Conservation (phyloP, 345 rosid genomes). For the Noccaea caerulescens region DNA sequence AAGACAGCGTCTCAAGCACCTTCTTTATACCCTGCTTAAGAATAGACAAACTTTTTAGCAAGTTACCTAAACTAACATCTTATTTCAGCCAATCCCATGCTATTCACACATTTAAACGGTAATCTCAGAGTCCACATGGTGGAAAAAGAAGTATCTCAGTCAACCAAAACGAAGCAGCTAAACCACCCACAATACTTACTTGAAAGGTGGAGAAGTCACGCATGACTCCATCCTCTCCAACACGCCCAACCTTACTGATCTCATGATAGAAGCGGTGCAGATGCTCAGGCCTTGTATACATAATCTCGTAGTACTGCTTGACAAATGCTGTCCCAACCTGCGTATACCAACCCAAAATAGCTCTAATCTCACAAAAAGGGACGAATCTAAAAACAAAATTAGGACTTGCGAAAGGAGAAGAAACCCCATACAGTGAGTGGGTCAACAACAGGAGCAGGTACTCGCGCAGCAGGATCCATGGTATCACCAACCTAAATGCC, state of each 20-base stretch:
- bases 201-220: slow-evolving; percentile 40
- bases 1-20: slow-evolving; percentile 61
- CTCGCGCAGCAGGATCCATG: slow-evolving; percentile 54
- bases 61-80: neutral
- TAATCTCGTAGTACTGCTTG: slow-evolving; percentile 52
- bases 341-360: neutral
- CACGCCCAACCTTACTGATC: slow-evolving; percentile 54
- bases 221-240: slow-evolving; percentile 47
- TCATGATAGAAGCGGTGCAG: slow-evolving; percentile 58
- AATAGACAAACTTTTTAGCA: slow-evolving; percentile 21
- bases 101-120: neutral
- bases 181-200: slow-evolving; percentile 8
- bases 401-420: slow-evolving; percentile 4
- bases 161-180: neutral
- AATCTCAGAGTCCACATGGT: neutral
- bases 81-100: neutral
- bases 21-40: slow-evolving; percentile 66
- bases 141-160: too few relatives aligned
- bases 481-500: slow-evolving; percentile 22
- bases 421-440: slow-evolving; percentile 30
- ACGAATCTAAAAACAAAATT: neutral
- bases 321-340: slow-evolving; percentile 59
- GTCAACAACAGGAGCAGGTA: slow-evolving; percentile 44
- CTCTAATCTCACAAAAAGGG: slow-evolving; percentile 1
- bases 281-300: slow-evolving; percentile 50